Evolutionary conservation across 148 eudicot genomes (phyloP).

Genomic region (Rhododendron mucronatum): DNA sequence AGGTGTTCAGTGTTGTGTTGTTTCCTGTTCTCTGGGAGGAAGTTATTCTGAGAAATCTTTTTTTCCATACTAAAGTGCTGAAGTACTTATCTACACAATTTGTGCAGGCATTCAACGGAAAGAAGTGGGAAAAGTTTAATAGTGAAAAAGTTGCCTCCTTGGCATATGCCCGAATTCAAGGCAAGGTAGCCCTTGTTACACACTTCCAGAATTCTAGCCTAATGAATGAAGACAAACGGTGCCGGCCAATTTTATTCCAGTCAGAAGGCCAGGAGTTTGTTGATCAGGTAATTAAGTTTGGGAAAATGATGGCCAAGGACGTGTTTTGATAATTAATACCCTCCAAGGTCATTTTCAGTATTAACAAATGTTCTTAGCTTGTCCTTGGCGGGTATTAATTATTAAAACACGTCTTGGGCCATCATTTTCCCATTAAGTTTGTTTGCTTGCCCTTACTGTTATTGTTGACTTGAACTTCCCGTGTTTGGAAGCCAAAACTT

Average conservation of each 20-base stretch:
- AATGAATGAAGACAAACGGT: slow-evolving; percentile 58
- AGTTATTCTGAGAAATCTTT: neutral
- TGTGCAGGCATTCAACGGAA: slow-evolving; percentile 50
- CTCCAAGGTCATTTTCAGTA: no score
- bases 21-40: neutral
- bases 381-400: no score
- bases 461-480: neutral
- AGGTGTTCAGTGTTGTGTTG: neutral
- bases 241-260: slow-evolving; percentile 53
- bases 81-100: slow-evolving; percentile 4
- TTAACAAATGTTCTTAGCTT: no score
- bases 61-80: neutral
- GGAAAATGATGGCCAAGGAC: no score
- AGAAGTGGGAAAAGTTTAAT: slow-evolving; percentile 60
- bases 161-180: slow-evolving; percentile 60
- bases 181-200: slow-evolving; percentile 44
- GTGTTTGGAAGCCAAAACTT: neutral
- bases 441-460: neutral
- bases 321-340: no score
- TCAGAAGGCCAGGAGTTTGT: slow-evolving; percentile 42
- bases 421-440: neutral
- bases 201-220: slow-evolving; percentile 60
- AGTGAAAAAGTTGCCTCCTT: slow-evolving; percentile 60
- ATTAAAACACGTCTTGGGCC: no score
- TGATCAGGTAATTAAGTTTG: slow-evolving; percentile 32